Base-by-base conservation (phyloP, 1,139 yeast genomes). In the Pichiaceae sp. region DNA sequence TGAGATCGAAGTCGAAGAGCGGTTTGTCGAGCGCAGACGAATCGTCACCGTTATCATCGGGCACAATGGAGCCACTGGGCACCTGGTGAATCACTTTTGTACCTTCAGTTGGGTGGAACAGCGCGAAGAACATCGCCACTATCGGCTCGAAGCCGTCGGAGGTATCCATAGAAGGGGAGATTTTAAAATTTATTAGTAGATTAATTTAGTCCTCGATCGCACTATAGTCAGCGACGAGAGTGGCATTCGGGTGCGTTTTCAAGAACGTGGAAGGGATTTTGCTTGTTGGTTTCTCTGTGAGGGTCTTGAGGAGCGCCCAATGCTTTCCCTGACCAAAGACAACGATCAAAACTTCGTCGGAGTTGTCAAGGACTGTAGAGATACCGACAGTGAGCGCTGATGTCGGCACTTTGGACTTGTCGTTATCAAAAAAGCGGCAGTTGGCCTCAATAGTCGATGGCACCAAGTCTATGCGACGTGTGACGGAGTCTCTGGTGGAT, bases 41-140 rank as follows among this genome's bases (percentile, higher is more conserved):
- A 55, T 63, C 54, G 20, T 50, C 50, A 8, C 41, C 35, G 25
- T 62, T 45, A 14, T 57, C 58, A 4, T 62, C 47, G 2, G 62
- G 57, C 0, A 66, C 68, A 11, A 67, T 72, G 42, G 66, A 70
- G 38, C 70, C 86, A 42, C 70, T 70, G 2, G 98, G 99, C 1
- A 86, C 95, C 54, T 93, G 96, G 49, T 84, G 84, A 3, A 85
- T 73, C n/a, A 91, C 89, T 57, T 87, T 84, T 0, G 98, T 82
- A 2, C 98, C 98, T 51, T 86, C 95, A 0, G 91, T 83, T 0
- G 96, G 96, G 52, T 93, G 96, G 60, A 91, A 91, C 0, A 85
- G 85, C 0, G 96, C 78, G 58, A 86, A 91, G 58, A 91, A 89
- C 33, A 87, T 70, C 2, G 96, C 93, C 41, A 76, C 70, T 25